Evolutionary conservation across 2,329 filamentous ascomycete species (phyloP), one percentile per base, ranked within the genome.

Genomic region (Talaromyces albobiverticillius): DNA sequence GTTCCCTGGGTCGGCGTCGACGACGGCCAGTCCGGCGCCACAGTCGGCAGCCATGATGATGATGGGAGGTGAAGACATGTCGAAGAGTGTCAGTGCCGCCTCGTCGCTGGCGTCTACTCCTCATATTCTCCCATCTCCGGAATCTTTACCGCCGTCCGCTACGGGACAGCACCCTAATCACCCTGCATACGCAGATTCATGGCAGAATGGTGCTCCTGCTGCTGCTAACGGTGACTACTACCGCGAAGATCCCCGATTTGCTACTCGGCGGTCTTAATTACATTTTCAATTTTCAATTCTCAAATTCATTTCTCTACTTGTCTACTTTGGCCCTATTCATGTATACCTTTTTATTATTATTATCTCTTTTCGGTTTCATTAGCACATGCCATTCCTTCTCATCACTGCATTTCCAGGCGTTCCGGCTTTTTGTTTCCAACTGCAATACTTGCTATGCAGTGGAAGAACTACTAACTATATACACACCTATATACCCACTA

Each of bases 1-100:
- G 42, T 54, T 31, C 45, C 49, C 9, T 36, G 42, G 14, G 58
- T 45, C 41, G n/a, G n/a, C n/a, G n/a, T n/a, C n/a, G n/a, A n/a
- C n/a, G 13, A 38, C 41, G 26, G 32, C 20, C 34, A 46, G 50
- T 6, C 16, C 49, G 1, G 22, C 40, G 16, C 29, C 43, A 20
- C 38, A 51, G 48, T 25, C 40, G 20, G 11, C 41, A 50, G 20
- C 47, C 18, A 25, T 20, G 23, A 32, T 34, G n/a, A n/a, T 25
- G 4, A 38, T 38, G 29, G 50, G 41, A 14, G 50, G 41, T 20
- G 50, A 52, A 14, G 25, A 36, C 25, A 52, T 52, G 50, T 36
- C 50, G 4, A 52, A 52, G 13, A 36, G 20, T 18, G 20, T 40
- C 10, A 52, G 50, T 13, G 46, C 31, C 4, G 40, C 29, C 25